Conservation (phyloP, 1,284 basidiomycete genomes). For the Sporisorium exsertum region DNA sequence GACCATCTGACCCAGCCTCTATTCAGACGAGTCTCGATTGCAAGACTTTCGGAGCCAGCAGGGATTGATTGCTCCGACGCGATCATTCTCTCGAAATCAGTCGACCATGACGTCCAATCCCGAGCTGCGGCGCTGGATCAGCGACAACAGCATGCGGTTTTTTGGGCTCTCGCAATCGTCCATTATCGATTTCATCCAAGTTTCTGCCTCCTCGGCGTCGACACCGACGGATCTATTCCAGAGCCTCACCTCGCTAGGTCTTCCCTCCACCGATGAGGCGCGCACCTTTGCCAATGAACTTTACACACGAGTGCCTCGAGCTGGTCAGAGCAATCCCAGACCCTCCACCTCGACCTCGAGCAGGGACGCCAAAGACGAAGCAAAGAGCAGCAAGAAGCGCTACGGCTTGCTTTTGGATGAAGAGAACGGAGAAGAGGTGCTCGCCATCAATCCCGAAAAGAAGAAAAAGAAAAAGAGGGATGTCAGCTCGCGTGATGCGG, state of each 20-base stretch:
- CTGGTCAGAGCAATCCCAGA: constrained; percentile 76
- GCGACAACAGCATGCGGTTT: constrained; percentile 59
- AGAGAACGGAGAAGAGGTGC: constrained; percentile 47
- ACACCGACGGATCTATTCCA: constrained; percentile 81
- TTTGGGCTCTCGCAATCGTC: constrained; percentile 64
- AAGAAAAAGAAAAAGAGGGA: constrained; percentile 75
- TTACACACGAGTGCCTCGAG: constrained; percentile 78
- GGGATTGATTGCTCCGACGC: background rate
- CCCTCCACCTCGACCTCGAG: constrained; percentile 62
- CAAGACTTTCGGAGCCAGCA: no score
- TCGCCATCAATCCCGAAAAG: constrained; percentile 61
- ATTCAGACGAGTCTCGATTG: no score
- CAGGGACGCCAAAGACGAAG: background rate
- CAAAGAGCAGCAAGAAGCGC: constrained; percentile 49
- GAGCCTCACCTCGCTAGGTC: constrained; percentile 80
- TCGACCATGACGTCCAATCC: constrained; percentile 20
- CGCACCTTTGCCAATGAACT: constrained; percentile 84
- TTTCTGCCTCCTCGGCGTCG: constrained; percentile 80
- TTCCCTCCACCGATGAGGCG: constrained; percentile 82
- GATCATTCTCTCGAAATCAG: background rate
- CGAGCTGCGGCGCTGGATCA: constrained; percentile 61
- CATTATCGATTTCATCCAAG: constrained; percentile 60
- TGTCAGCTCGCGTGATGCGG: constrained; percentile 78
- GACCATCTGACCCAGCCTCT: background rate
- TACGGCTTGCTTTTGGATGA: constrained; percentile 59